These are phyloP conservation scores for Otatea glauca DNA, from an alignment of 176 grass and related monocot genomes.

Conservation along the genomic window DNA sequence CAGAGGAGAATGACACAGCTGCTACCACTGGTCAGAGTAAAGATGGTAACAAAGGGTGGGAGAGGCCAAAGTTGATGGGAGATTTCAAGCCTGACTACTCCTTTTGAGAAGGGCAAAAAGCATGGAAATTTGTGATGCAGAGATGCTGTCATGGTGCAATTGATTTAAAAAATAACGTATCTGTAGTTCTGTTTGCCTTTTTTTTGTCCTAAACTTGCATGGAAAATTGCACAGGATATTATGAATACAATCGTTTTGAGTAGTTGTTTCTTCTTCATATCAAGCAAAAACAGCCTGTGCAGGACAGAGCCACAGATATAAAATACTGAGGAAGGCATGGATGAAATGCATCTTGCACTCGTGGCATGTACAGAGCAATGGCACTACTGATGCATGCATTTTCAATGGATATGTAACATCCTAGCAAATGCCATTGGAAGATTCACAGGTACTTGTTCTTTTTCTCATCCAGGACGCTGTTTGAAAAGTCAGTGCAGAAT, in stretches of 20 bases:
- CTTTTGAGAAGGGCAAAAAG: slow-evolving; percentile 53
- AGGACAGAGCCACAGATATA: slow-evolving; percentile 17
- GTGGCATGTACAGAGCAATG: slow-evolving; percentile 21
- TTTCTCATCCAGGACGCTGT: background rate
- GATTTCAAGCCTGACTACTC: slow-evolving; percentile 84
- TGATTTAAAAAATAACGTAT: slow-evolving; percentile 54
- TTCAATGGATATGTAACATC: slow-evolving; percentile 24
- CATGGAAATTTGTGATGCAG: slow-evolving; percentile 43
- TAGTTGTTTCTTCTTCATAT: slow-evolving; percentile 33
- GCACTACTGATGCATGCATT: slow-evolving; percentile 14
- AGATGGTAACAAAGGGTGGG: slow-evolving; percentile 48
- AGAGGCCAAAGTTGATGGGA: slow-evolving; percentile 54
- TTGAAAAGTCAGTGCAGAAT: background rate
- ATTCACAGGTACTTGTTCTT: slow-evolving; percentile 11
- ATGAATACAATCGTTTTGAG: slow-evolving; percentile 55
- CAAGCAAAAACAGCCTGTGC: slow-evolving; percentile 4
- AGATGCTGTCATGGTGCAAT: slow-evolving; percentile 50
- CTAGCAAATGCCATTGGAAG: slow-evolving; percentile 25
- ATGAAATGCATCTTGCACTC: slow-evolving; percentile 22
- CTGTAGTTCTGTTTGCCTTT: slow-evolving; percentile 49
- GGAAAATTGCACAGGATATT: slow-evolving; percentile 55
- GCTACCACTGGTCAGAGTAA: slow-evolving; percentile 37
- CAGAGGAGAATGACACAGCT: slow-evolving; percentile 27
- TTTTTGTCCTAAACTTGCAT: slow-evolving; percentile 50
- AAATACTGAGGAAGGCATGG: slow-evolving; percentile 24